Evolutionary conservation across 768 basidiomycete genomes (phyloP), one percentile per base, ranked within the genome.

Genomic region (Pleurotus djamor): DNA sequence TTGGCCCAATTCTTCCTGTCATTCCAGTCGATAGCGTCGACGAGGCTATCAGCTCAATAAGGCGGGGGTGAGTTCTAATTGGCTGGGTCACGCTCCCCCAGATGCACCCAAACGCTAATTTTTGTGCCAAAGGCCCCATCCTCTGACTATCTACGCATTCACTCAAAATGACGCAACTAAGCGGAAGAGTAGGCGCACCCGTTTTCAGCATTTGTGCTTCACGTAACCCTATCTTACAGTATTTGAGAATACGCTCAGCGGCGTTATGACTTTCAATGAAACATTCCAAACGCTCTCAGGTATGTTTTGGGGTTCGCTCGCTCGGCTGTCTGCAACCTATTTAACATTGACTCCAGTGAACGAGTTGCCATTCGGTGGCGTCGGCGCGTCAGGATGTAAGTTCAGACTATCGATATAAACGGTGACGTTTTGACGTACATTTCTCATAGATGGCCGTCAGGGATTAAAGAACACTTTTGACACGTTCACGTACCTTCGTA

Each of bases 1-100:
- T 92, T 63, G 91, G 88, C 0, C 90, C 91, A 0, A 68, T 92
- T 21, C 65, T 92, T 5, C 84, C 89, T 0, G 76, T 92, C 48
- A 64, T 91, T 10, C 73, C 83, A 0, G 79, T 91, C 0, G 80
- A 85, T 35, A 73, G 69, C 55, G 56, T 88, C 5, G 76, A 83
- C 2, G 81, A 83, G 16, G 88, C 84, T 0, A 73, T 89, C 38
- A 74, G 76, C 1, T 83, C 83, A 64, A 69, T 90, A 45, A 81
- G 80, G 48, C 68, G 72, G 3, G 75, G 79, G 88, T 87, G 52
- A 14, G 78, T 58, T 6, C 14, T 14, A 43, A 6, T 3, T 34
- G n/a, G 16, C 33, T 14, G 16, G 28, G 12, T 44, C 3, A 5
- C 52, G 28, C 49, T 54, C 5, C 12, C 34, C 2, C 21, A 45